A percentile compares a stretch with the other conserved stretches of the same genome.
Conservation (phyloP, 2,329 filamentous ascomycete species). For the Fusarium illudens region DNA sequence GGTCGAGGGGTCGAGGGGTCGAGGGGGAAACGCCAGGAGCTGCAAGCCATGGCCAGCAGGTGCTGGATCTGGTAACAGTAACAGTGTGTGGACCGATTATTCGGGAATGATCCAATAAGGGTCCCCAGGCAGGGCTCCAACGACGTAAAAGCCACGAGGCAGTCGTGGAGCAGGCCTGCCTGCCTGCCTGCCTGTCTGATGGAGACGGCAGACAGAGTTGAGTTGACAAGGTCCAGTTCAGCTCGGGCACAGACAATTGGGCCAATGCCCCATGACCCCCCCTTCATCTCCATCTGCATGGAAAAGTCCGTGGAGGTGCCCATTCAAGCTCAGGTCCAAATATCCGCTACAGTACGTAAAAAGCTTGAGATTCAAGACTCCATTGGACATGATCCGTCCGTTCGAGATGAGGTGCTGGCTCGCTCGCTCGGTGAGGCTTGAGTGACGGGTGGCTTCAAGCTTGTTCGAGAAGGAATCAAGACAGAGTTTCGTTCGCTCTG, state of each 20-base stretch:
- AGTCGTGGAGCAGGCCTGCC: slow-evolving; percentile 32
- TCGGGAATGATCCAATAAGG: background rate
- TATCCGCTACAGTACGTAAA: slow-evolving; percentile 35
- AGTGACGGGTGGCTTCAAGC: slow-evolving; percentile 12
- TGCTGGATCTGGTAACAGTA: background rate
- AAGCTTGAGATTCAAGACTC: background rate
- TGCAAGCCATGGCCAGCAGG: background rate
- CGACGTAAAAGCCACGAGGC: slow-evolving; percentile 28
- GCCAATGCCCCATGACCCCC: background rate
- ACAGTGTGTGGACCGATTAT: background rate
- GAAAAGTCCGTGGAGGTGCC: background rate
- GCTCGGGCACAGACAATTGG: slow-evolving; percentile 19
- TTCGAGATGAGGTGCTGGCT: background rate
- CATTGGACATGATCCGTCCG: background rate
- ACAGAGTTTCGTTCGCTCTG: slow-evolving; percentile 20
- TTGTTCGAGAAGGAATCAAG: slow-evolving; percentile 22
- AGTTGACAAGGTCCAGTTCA: slow-evolving; percentile 4
- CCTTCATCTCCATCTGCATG: background rate
- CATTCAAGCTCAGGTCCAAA: background rate
- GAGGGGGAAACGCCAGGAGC: background rate
- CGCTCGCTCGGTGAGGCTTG: slow-evolving; percentile 19
- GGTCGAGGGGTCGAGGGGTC: background rate
- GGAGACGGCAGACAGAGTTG: background rate
- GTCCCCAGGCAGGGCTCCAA: slow-evolving; percentile 2
- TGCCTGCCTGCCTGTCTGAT: no score